These are phyloP conservation scores for Breviolum minutum DNA, from an alignment of 73 alveolate genomes.

Conservation along the genomic window DNA sequence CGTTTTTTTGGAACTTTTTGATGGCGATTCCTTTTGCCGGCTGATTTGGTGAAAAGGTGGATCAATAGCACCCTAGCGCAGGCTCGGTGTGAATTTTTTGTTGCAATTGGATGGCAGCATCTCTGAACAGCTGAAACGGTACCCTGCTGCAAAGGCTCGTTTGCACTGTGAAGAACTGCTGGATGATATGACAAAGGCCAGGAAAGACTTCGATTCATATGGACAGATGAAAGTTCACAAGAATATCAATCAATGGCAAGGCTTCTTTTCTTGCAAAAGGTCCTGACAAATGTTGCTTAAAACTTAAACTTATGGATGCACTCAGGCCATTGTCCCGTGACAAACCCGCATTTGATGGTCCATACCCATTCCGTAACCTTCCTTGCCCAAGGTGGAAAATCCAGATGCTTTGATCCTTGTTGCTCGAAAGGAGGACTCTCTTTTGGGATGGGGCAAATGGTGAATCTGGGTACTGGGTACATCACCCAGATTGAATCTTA, in stretches of 20 bases:
- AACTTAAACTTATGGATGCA: too few relatives aligned
- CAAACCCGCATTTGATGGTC: too few relatives aligned
- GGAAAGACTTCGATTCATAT: background rate
- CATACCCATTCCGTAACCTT: too few relatives aligned
- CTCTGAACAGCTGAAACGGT: too few relatives aligned
- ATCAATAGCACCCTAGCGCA: constrained; percentile 1
- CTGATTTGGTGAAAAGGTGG: constrained; percentile 15
- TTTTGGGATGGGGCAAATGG: background rate
- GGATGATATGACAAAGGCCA: constrained; percentile 34
- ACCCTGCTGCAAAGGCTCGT: constrained; percentile 22
- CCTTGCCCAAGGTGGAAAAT: constrained; percentile 28
- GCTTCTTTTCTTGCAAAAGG: too few relatives aligned
- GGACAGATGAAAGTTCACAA: background rate
- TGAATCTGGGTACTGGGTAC: background rate
- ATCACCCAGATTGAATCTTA: background rate
- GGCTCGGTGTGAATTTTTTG: background rate
- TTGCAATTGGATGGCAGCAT: too few relatives aligned
- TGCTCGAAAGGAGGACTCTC: constrained; percentile 59
- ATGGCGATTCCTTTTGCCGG: too few relatives aligned
- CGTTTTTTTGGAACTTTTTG: too few relatives aligned
- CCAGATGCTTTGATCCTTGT: constrained; percentile 58
- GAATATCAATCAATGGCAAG: too few relatives aligned
- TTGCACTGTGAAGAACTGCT: constrained; percentile 38
- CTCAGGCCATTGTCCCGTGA: too few relatives aligned
- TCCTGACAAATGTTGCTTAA: too few relatives aligned